Evolutionary conservation across 2,329 filamentous ascomycete genomes (phyloP), one percentile per base, ranked within the genome.

Genomic region (Claviceps paspali): DNA sequence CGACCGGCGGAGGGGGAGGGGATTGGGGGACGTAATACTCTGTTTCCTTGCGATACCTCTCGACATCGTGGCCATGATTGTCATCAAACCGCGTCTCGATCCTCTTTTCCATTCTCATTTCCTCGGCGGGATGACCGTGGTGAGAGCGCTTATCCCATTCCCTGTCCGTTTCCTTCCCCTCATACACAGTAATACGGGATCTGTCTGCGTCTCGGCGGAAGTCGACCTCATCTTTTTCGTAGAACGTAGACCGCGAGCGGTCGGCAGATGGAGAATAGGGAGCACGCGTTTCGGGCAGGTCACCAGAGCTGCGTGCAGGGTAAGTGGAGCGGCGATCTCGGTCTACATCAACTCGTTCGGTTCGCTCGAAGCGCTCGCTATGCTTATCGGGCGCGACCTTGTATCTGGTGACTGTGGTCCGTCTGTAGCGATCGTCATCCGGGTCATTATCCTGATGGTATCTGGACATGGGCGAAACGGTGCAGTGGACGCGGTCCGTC

Each of bases 21-120:
- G 69, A 61, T 19, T 63, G 59, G 3, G 66, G 65, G 31, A 66
- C 59, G 47, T 70, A 79, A 51, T 76, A 78, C 45, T 79, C 74
- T 2, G 70, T 73, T 51, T 79, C 73, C 52, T 68, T 69, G 48
- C 68, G 68, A 49, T 73, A 75, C 49, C 64, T 65, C 51, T 78
- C 73, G 29, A 76, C 49, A 14, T 76, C 68, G 39, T 60, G 62
- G 31, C 62, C 61, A 17, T 52, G 52, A 14, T 53, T 47, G 18
- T 68, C 65, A 31, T 68, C 65, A 21, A 62, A 55, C 33, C 62
- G 63, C 44, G 72, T 67, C 38, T 72, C 60, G 12, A 60, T 60
- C 36, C 67, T 67, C 46, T 67, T 68, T 46, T 76, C 69, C 43
- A 75, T 54, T 38, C 67, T 64, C 26, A 75, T 46, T 18, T 76